Evolutionary conservation across 108 stramenopile species (phyloP).

Genomic region (Phaeodactylum tricornutum): DNA sequence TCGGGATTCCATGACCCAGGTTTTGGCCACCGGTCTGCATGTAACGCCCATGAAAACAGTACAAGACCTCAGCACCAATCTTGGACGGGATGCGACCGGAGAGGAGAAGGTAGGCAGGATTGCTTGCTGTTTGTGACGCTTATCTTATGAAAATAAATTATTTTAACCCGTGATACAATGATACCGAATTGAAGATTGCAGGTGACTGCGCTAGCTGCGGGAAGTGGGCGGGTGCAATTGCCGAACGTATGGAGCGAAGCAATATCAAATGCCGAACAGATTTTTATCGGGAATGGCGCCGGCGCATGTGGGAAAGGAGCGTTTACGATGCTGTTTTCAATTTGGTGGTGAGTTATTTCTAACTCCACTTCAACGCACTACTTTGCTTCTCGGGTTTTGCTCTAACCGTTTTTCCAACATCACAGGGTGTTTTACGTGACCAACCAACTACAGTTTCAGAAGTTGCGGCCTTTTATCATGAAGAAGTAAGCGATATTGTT

Average conservation of each 20-base stretch:
- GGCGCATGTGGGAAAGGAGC: slow-evolving; percentile 74
- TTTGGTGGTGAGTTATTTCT: slow-evolving; percentile 31
- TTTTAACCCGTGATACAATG: too few species aligned
- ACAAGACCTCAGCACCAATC: too few species aligned
- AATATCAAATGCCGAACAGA: slow-evolving; percentile 45
- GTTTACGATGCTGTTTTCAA: slow-evolving; percentile 58
- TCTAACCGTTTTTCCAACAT: too few species aligned
- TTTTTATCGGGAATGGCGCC: slow-evolving; percentile 79
- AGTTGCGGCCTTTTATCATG: slow-evolving; percentile 63
- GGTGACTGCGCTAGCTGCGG: slow-evolving; percentile 71
- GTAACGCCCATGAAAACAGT: slow-evolving; percentile 27
- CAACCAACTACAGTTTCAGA: slow-evolving; percentile 59
- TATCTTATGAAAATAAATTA: too few species aligned
- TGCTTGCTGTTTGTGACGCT: too few species aligned
- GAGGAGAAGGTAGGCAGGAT: too few species aligned
- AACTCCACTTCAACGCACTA: too few species aligned
- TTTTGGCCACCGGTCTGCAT: slow-evolving; percentile 48
- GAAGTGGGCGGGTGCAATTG: slow-evolving; percentile 73
- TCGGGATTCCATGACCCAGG: slow-evolving; percentile 73
- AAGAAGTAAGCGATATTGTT: slow-evolving; percentile 73
- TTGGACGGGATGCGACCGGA: too few species aligned
- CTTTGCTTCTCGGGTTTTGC: too few species aligned
- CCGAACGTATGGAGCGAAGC: slow-evolving; percentile 42
- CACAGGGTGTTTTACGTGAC: slow-evolving; percentile 20
- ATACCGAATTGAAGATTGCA: slow-evolving; percentile 66